Conservation (phyloP, 768 basidiomycete species). For the Dentipellis fragilis region DNA sequence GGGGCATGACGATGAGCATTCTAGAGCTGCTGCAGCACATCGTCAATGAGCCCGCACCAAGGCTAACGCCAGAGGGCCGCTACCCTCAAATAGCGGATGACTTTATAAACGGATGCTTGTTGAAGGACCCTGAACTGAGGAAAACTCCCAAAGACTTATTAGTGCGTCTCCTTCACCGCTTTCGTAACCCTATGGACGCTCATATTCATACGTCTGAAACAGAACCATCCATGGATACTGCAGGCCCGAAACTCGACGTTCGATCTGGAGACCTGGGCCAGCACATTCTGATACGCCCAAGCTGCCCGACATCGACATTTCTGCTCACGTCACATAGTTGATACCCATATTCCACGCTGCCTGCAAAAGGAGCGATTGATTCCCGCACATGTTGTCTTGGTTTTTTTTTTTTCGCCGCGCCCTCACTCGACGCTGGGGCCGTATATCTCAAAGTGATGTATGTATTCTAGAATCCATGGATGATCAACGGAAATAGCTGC, state of each 20-base stretch:
- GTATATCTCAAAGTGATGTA: not conserved
- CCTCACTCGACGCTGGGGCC: not conserved
- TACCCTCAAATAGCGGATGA: slow-evolving; percentile 67
- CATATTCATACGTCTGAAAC: not conserved
- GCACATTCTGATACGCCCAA: slow-evolving; percentile 44
- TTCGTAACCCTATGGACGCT: not conserved
- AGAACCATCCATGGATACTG: slow-evolving; percentile 74
- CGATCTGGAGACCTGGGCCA: slow-evolving; percentile 76
- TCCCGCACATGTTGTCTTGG: not conserved
- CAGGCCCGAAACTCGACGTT: slow-evolving; percentile 47
- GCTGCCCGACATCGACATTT: not conserved
- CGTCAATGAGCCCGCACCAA: slow-evolving; percentile 95
- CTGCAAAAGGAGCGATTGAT: not conserved
- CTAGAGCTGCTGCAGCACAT: slow-evolving; percentile 95
- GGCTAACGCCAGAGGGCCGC: slow-evolving; percentile 63
- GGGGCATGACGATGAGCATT: slow-evolving; percentile 97
- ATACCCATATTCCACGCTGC: not conserved
- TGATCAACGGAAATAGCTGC: not conserved
- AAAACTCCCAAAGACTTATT: slow-evolving; percentile 83
- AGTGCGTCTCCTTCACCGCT: slow-evolving; percentile 33
- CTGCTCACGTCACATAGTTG: not conserved
- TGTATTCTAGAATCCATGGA: slow-evolving; percentile 1
- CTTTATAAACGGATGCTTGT: slow-evolving; percentile 84
- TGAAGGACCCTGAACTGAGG: slow-evolving; percentile 81
- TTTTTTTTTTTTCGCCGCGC: not conserved